Evolutionary conservation across 805 yeast species (phyloP), one percentile per base, ranked within the genome.

Genomic region (Wickerhamiella dianesei): DNA sequence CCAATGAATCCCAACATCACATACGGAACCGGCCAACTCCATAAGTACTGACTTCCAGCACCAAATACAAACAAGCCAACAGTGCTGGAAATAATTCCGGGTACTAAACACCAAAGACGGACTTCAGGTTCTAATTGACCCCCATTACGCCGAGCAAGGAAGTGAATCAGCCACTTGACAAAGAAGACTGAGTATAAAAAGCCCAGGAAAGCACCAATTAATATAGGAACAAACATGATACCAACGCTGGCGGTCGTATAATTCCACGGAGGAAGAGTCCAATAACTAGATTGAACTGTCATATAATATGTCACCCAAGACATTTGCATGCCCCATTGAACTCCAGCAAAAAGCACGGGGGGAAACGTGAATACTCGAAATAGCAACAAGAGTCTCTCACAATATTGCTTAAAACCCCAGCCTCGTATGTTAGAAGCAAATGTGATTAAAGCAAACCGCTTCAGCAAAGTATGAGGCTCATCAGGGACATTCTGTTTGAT

Each of bases 271-370:
- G 69, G 69, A 48, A 71, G 76, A 44, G 75, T 74, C 64, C 76
- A 81, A 51, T 69, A 65, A 47, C 79, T 79, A 50, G 80, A 85
- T 57, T 80, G 82, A 13, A 82, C 77, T 2, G 87, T 79, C 51
- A 81, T 61, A 59, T 80, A 81, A 55, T 81, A 81, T 0, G 86
- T 75, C 53, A 81, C 67, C 55, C 79, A 77, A 0, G 85, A 80
- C 58, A 79, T 83, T 61, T 81, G 87, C 50, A 76, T 66, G 42
- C 88, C 88, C 88, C 88, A 81, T 51, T 80, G 74, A 21, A 74
- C 55, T 35, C 81, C 81, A 17, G 73, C 69, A 70, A 75, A 79
- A 19, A 75, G 55, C 3, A 77, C 75, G 17, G 71, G 64, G 3
- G 82, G 79, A 43, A 62, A 57, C 2, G 48, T 22, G 29, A 56